Base-by-base conservation (phyloP, 805 yeast species). In the Metschnikowia peoriensis region DNA sequence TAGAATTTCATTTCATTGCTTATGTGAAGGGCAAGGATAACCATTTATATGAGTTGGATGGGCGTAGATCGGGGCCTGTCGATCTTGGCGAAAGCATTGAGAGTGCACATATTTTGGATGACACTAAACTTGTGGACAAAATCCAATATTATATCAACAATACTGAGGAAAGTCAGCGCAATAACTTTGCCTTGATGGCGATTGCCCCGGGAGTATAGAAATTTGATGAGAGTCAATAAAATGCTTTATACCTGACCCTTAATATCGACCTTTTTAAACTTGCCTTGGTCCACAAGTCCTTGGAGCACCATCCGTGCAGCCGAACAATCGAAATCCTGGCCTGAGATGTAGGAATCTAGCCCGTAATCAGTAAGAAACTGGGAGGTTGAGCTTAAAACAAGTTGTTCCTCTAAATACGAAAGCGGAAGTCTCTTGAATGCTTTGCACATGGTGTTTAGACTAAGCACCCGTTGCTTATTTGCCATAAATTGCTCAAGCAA, bases 31-130 rank as follows among this genome's bases (percentile, higher is more conserved):
- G 78, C 27, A 69, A 71, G 11, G 77, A 82, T 56, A 81, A 80
- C 8, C 81, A 81, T 53, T 64, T 93, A 17, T 89, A 82, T 62
- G 98, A 93, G 68, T 76, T 93, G 37, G 99, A 93, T 64, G 99
- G 99, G 1, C 78, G 98, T 57, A 77, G 96, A 57, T 69, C 69
- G 37, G 94, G 96, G 0, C 90, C 97, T 0, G 75, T 85, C 37
- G 82, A 79, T 53, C 70, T 90, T 40, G 91, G 78, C 0, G 84
- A 6, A 48, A 61, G 68, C 7, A 65, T 61, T 2, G 72, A 69
- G 4, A 65, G 57, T 6, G 56, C 61, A 0, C 85, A 85, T 59
- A 75, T 88, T 35, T 54, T 88, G n/a, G 74, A 76, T 29, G 84
- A 83, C 41, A 68, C 75, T 1, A 63, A 67, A 8, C 72, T 92